phyloP scores from a whole-genome alignment of 108 stramenopile genomes.

The Schizochytrium sp. region DNA sequence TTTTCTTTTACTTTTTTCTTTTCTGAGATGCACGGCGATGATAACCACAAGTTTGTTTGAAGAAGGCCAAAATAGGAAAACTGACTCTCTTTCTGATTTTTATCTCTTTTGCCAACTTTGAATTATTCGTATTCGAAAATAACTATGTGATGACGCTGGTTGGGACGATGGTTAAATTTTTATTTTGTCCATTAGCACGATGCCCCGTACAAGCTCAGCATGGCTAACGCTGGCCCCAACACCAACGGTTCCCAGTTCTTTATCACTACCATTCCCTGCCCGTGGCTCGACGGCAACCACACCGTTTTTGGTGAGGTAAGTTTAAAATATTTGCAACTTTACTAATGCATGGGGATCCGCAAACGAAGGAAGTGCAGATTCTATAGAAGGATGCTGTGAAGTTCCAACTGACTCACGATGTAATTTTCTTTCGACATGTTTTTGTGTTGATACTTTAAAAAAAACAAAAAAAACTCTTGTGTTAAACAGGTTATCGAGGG shows the following conservation, averaged over 20 bases:
- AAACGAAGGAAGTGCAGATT: too few relatives aligned
- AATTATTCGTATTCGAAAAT: background rate
- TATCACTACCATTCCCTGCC: constrained; percentile 89
- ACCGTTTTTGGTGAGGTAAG: constrained; percentile 90
- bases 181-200: constrained; percentile 78
- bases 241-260: constrained; percentile 97
- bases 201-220: constrained; percentile 85
- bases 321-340: constrained; percentile 93
- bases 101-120: background rate
- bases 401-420: background rate
- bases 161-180: background rate
- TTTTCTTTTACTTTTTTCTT: background rate
- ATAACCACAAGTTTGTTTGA: background rate
- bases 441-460: background rate
- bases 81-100: background rate
- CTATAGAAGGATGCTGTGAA: too few relatives aligned
- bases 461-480: too few relatives aligned
- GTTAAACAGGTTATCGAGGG: constrained; percentile 82
- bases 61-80: too few relatives aligned
- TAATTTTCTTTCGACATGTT: background rate
- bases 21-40: background rate
- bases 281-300: constrained; percentile 97
- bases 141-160: background rate
- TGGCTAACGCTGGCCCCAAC: constrained; percentile 94
- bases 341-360: background rate